Base-by-base conservation (phyloP, 2,329 filamentous ascomycete genomes). In the Cryphonectria japonica region DNA sequence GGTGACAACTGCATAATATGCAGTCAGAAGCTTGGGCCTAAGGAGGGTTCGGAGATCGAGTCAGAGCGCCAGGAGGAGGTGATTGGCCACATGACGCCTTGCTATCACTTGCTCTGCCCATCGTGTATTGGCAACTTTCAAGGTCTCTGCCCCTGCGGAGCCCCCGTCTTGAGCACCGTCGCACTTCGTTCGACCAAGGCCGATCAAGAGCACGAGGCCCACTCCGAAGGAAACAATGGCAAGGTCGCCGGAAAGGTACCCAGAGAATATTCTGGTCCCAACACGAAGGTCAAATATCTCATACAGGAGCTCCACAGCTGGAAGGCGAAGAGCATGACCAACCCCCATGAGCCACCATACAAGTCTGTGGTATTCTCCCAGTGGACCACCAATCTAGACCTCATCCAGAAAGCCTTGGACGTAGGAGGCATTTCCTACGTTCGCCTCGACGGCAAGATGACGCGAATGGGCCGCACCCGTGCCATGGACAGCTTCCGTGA, bases 291-390 rank as follows among this genome's bases (percentile, higher is more conserved):
- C 0, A 90, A 88, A 70, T 94, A 93, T 1, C 84, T 99, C 2
- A 78, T 99, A 0, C 84, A 91, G n/a, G 90, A 93, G 73, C 87
- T 99, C 9, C 80, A 92, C 1, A 84, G 85, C 66, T 89, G 89
- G 67, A 88, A 89, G 70, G 84, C 84, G 0, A 88, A 91, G 78
- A 93, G 89, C 72, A 85, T 87, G 52, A 83, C 82, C 0, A 84
- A 88, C 13, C 88, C 89, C 0, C 82, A 87, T 14, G 89, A 95
- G 77, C 87, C 89, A 0, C 95, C 95, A 0, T 92, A 93, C 81
- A 98, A 97, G 80, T 96, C 93, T 37, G 94, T 99, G 19, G 90
- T 99, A 8, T 98, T 98, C 81, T 97, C 94, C 0, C 91, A 91
- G n/a, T 98, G 96, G 95, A 98, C 96, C 0, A 91, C 92, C 0